Conservation (phyloP, 2,329 filamentous ascomycete species). For the Paramyrothecium roridum region DNA sequence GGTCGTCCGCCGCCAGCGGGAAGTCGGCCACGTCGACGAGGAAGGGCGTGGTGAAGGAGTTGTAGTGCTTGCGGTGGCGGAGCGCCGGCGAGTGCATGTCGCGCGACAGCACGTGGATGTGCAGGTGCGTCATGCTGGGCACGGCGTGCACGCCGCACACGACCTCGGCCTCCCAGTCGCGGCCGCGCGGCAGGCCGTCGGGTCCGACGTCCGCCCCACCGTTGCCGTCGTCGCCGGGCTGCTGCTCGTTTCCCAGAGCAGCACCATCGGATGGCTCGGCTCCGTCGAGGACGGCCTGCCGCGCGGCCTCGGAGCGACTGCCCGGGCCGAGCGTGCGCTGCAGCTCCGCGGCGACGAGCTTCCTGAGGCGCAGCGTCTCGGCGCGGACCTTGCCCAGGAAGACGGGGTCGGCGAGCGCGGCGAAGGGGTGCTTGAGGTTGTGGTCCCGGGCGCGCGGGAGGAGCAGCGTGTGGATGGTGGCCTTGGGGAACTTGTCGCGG, state of each 20-base stretch:
- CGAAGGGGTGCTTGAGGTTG: conserved; percentile 68
- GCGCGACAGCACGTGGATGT: conserved; percentile 80
- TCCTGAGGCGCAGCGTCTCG: conserved; percentile 60
- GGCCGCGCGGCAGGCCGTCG: conserved; percentile 58
- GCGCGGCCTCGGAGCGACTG: conserved; percentile 60
- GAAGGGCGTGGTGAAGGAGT: conserved; percentile 85
- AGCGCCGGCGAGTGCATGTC: conserved; percentile 73
- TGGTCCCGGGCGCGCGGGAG: conserved; percentile 67
- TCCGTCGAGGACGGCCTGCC: conserved; percentile 65
- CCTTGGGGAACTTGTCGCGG: conserved; percentile 82
- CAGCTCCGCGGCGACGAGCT: conserved; percentile 71
- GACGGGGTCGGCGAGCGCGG: conserved; percentile 65
- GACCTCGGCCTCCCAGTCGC: conserved; percentile 77
- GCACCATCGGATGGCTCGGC: conserved; percentile 26
- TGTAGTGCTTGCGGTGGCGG: conserved; percentile 85
- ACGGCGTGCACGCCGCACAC: conserved; percentile 78
- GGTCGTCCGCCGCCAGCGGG: conserved; percentile 66
- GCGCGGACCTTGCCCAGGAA: conserved; percentile 64
- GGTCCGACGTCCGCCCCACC: conserved; percentile 4
- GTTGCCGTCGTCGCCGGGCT: background rate
- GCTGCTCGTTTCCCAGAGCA: too few species aligned
- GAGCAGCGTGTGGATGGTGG: conserved; percentile 81
- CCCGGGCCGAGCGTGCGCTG: conserved; percentile 61
- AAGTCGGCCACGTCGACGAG: conserved; percentile 77
- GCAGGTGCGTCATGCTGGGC: conserved; percentile 89